A percentile compares a stretch with the other conserved stretches of the same genome.
phyloP scores from a whole-genome alignment of 805 yeast species.

The Tanozyma kutaoensis region DNA sequence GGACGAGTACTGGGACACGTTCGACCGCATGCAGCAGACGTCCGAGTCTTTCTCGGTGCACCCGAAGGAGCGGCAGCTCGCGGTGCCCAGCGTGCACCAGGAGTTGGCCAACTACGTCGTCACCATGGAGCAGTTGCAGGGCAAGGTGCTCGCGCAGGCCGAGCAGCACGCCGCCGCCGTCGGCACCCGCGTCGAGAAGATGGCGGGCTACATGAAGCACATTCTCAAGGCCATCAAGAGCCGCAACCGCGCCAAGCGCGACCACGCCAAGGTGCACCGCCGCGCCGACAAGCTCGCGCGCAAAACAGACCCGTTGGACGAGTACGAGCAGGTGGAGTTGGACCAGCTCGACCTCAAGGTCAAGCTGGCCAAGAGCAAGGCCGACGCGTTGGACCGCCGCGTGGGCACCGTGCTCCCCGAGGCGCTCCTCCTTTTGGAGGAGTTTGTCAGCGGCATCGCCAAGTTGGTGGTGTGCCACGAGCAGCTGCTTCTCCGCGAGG shows the following conservation, averaged over 20 bases:
- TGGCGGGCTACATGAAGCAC: constrained; percentile 22
- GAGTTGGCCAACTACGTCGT: background rate
- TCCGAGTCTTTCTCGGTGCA: constrained; percentile 21
- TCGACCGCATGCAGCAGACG: constrained; percentile 18
- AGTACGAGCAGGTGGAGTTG: constrained; percentile 24
- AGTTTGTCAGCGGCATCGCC: constrained; percentile 30
- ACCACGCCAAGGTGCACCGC: constrained; percentile 22
- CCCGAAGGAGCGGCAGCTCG: constrained; percentile 16
- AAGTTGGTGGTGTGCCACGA: constrained; percentile 25
- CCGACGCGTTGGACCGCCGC: constrained; percentile 18
- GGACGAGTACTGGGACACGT: constrained; percentile 15
- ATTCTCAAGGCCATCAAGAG: constrained; percentile 27
- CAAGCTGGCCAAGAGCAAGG: constrained; percentile 16
- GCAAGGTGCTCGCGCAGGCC: constrained; percentile 7
- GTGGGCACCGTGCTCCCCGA: constrained; percentile 33
- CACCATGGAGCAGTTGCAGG: constrained; percentile 1
- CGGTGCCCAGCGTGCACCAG: no score
- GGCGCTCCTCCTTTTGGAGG: constrained; percentile 30
- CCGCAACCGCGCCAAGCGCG: constrained; percentile 29
- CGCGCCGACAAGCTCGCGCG: constrained; percentile 24
- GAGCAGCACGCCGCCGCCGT: constrained; percentile 16
- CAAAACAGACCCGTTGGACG: constrained; percentile 16
- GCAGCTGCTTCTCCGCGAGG: constrained; percentile 15
- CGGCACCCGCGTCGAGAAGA: constrained; percentile 20
- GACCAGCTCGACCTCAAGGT: constrained; percentile 15